A percentile compares a stretch with the other conserved stretches of the same genome.
phyloP scores from a whole-genome alignment of 2,329 filamentous ascomycete species.

The Ciborinia camelliae region DNA sequence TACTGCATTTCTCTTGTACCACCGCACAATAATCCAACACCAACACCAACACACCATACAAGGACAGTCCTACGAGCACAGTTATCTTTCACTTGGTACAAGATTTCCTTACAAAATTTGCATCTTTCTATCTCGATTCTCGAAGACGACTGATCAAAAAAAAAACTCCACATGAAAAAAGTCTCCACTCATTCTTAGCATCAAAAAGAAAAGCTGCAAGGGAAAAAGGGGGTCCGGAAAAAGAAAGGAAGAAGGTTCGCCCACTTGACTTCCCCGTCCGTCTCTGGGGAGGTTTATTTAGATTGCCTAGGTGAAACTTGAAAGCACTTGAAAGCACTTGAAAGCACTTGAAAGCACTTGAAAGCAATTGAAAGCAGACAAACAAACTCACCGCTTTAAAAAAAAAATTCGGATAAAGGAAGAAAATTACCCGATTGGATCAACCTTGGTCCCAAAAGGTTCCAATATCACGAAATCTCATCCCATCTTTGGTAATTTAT shows the following conservation, averaged over 20 bases:
- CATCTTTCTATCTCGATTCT: not conserved
- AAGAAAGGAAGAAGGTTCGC: conserved; percentile 4
- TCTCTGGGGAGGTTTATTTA: not conserved
- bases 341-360: no score
- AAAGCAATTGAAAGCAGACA: no score
- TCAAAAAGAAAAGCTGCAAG: conserved; percentile 7
- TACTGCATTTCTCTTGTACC: not conserved
- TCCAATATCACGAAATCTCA: conserved; percentile 2
- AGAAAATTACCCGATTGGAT: conserved; percentile 8
- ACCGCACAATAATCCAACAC: conserved; percentile 1
- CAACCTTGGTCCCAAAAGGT: not conserved
- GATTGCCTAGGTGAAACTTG: no score
- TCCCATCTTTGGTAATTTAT: conserved; percentile 6
- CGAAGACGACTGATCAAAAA: not conserved
- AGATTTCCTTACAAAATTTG: not conserved
- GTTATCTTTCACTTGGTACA: conserved; percentile 12
- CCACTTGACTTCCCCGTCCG: not conserved
- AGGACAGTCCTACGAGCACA: no score
- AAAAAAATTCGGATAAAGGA: conserved; percentile 7
- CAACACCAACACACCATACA: no score
- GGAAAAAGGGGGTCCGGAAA: no score
- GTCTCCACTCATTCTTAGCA: not conserved
- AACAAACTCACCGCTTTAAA: conserved; percentile 7
- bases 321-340: no score
- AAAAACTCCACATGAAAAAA: not conserved